phyloP scores from a whole-genome alignment of 1,284 basidiomycete species.

The Pseudozyma sp. region DNA sequence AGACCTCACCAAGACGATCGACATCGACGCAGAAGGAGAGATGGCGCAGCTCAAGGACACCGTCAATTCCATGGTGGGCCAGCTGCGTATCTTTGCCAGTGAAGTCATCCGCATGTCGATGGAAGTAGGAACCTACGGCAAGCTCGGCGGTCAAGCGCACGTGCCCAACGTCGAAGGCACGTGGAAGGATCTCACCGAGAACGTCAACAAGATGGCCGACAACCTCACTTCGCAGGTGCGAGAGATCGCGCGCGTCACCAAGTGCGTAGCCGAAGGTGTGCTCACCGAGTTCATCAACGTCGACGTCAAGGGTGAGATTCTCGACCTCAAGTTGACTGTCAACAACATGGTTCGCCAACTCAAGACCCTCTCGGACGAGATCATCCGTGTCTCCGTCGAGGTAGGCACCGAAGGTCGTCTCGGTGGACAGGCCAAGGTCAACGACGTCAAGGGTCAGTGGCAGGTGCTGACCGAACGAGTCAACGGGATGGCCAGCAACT shows the following conservation, averaged over 20 bases:
- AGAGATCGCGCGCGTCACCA: slow-evolving; percentile 69
- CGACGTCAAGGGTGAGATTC: slow-evolving; percentile 96
- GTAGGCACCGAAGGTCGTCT: slow-evolving; percentile 91
- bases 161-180: slow-evolving; percentile 71
- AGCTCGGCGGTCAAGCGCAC: slow-evolving; percentile 67
- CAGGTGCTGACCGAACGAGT: slow-evolving; percentile 69
- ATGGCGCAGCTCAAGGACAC: slow-evolving; percentile 85
- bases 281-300: slow-evolving; percentile 89
- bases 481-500: slow-evolving; percentile 73
- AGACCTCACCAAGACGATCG: slow-evolving; percentile 73
- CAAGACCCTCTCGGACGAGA: slow-evolving; percentile 66
- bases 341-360: slow-evolving; percentile 69
- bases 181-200: slow-evolving; percentile 71
- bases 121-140: slow-evolving; percentile 68
- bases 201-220: slow-evolving; percentile 71
- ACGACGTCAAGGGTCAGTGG: slow-evolving; percentile 71
- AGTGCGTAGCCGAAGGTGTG: slow-evolving; percentile 86
- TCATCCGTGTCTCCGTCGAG: slow-evolving; percentile 79
- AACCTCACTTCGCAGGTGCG: slow-evolving; percentile 64
- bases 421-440: slow-evolving; percentile 86
- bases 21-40: slow-evolving; percentile 86
- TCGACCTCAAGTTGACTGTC: slow-evolving; percentile 79
- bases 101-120: slow-evolving; percentile 73
- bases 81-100: slow-evolving; percentile 82
- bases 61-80: slow-evolving; percentile 90